A percentile compares a stretch with the other conserved stretches of the same genome.
Conservation (phyloP, 257 asterid species). For the Scutellaria baicalensis region DNA sequence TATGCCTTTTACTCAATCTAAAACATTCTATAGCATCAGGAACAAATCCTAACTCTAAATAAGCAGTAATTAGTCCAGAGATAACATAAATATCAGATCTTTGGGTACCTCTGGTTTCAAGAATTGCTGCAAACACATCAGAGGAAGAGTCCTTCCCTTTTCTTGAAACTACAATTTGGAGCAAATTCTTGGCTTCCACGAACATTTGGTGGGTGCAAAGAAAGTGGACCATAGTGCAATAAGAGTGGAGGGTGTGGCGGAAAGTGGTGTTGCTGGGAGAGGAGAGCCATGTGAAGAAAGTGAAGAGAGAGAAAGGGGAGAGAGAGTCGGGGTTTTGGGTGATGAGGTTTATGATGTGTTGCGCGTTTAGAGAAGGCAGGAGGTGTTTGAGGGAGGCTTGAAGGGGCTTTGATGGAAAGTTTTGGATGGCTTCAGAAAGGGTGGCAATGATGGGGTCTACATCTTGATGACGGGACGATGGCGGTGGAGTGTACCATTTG, state of each 20-base stretch:
- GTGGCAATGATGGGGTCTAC: conserved; percentile 44
- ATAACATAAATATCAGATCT: conserved; percentile 44
- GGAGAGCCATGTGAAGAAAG: conserved; percentile 77
- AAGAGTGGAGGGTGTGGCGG: conserved; percentile 75
- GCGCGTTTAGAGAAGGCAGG: conserved; percentile 65
- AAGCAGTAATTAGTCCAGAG: conserved; percentile 45
- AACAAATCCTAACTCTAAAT: conserved; percentile 50
- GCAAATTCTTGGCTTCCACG: conserved; percentile 37
- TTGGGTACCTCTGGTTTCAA: conserved; percentile 55
- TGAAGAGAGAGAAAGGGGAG: conserved; percentile 50
- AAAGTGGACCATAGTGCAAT: conserved; percentile 75
- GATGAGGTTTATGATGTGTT: conserved; percentile 60
- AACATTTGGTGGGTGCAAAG: conserved; percentile 66
- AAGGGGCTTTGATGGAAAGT: conserved; percentile 46
- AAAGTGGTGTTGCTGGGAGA: conserved; percentile 39
- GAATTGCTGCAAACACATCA: conserved; percentile 46
- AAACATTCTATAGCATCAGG: conserved; percentile 68
- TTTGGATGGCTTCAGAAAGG: conserved; percentile 69
- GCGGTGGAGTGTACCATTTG: conserved; percentile 48
- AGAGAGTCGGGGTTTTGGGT: conserved; percentile 54
- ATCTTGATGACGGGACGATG: conserved; percentile 11
- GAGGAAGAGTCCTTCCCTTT: conserved; percentile 74
- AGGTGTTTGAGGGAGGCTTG: conserved; percentile 55
- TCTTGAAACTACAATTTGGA: conserved; percentile 58
- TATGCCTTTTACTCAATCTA: conserved; percentile 41